Evolutionary conservation across 495 filamentous ascomycete genomes (phyloP).

Genomic region (Sordaria brevicollis): DNA sequence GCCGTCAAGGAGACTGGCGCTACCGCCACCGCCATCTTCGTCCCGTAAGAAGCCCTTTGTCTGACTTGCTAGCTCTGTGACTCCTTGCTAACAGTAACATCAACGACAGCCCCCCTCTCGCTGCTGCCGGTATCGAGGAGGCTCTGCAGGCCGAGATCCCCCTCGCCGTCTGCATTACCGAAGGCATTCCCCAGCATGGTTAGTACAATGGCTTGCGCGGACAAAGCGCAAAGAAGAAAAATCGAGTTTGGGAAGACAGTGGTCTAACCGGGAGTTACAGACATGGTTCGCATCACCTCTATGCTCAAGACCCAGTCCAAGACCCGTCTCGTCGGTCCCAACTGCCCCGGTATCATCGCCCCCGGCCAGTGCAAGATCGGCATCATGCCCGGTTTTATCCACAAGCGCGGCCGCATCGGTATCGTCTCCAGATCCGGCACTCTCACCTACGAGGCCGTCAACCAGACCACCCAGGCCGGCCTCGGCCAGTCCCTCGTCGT

Average conservation of each 20-base stretch:
- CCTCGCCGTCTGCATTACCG: constrained; percentile 94
- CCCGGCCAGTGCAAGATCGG: constrained; percentile 99
- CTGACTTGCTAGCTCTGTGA: background rate
- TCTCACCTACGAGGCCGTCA: constrained; percentile 98
- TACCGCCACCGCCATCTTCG: constrained; percentile 89
- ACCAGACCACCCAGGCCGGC: constrained; percentile 95
- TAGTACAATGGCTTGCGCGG: constrained; percentile 17
- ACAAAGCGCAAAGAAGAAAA: background rate
- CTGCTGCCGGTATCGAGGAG: constrained; percentile 92
- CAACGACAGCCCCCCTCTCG: constrained; percentile 65
- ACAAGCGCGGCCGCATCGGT: constrained; percentile 96
- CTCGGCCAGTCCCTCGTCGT: constrained; percentile 97
- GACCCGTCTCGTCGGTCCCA: constrained; percentile 91
- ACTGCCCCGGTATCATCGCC: constrained; percentile 98
- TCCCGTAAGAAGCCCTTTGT: constrained; percentile 54
- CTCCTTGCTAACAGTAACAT: background rate
- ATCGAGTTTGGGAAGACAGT: background rate
- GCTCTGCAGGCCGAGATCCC: constrained; percentile 86
- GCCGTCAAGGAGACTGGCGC: constrained; percentile 88
- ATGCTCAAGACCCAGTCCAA: constrained; percentile 97
- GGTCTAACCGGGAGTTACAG: constrained; percentile 31
- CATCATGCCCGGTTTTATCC: constrained; percentile 99
- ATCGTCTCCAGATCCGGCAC: constrained; percentile 98
- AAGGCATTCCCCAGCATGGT: constrained; percentile 97
- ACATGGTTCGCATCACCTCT: constrained; percentile 98